These are phyloP conservation scores for Metroxylon sagu DNA, from an alignment of 176 grass and related monocot species.

Conservation along the genomic window DNA sequence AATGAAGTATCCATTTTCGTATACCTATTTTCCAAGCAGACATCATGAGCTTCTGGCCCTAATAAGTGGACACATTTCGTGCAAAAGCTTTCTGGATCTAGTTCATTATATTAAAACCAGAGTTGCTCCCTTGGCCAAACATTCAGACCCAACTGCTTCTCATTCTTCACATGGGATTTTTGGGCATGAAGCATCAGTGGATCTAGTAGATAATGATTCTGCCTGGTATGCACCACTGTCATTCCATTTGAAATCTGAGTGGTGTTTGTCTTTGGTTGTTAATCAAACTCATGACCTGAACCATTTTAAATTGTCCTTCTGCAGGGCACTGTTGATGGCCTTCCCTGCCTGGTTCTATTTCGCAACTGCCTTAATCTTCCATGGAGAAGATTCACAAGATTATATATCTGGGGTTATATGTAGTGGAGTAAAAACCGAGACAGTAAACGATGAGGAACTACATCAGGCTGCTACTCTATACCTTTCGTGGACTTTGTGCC, in stretches of 20 bases:
- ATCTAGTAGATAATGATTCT: constrained; percentile 43
- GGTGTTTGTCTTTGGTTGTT: not conserved
- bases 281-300: constrained; percentile 4
- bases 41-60: constrained; percentile 50
- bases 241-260: constrained; percentile 1
- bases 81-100: constrained; percentile 52
- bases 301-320: constrained; percentile 6
- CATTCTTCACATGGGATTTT: constrained; percentile 14
- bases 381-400: constrained; percentile 32
- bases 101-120: constrained; percentile 40
- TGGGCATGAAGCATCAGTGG: constrained; percentile 21
- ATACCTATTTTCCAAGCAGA: constrained; percentile 60
- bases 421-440: constrained; percentile 34
- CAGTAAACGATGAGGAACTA: constrained; percentile 35
- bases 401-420: constrained; percentile 46
- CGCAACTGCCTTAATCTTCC: constrained; percentile 62
- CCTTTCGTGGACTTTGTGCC: constrained; percentile 60
- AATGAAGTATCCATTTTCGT: constrained; percentile 39
- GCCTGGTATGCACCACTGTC: constrained; percentile 44
- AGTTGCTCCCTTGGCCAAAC: constrained; percentile 17
- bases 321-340: constrained; percentile 57
- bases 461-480: constrained; percentile 46
- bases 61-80: constrained; percentile 58
- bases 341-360: constrained; percentile 79
- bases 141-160: not conserved